Evolutionary conservation across 345 rosid genomes (phyloP).

Genomic region (Iberis pinnata): DNA sequence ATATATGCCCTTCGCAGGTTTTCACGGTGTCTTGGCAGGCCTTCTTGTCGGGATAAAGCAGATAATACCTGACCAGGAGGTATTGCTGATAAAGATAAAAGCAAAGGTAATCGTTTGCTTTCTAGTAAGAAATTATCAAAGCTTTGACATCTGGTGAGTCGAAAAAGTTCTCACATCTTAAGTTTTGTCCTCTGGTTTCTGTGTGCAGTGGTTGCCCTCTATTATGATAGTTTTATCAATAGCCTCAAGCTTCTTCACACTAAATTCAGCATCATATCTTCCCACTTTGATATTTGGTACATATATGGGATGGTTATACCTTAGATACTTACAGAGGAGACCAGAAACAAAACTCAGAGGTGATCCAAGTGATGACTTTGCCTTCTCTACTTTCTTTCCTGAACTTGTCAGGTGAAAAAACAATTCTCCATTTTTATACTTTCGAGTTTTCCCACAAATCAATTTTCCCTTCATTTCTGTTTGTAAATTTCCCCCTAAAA

Average conservation of each 20-base stretch:
- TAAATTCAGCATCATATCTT: slow-evolving; percentile 66
- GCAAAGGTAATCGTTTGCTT: slow-evolving; percentile 53
- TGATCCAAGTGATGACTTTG: slow-evolving; percentile 90
- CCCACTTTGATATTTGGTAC: slow-evolving; percentile 90
- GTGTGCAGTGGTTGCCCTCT: slow-evolving; percentile 92
- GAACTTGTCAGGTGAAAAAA: slow-evolving; percentile 62
- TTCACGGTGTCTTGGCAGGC: slow-evolving; percentile 79
- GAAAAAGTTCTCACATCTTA: slow-evolving; percentile 19
- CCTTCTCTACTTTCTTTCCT: slow-evolving; percentile 90
- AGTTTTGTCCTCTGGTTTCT: slow-evolving; percentile 18
- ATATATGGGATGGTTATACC: slow-evolving; percentile 87
- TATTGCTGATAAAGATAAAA: slow-evolving; percentile 61
- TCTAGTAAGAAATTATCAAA: not conserved
- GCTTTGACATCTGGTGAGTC: not conserved
- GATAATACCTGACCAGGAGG: slow-evolving; percentile 90
- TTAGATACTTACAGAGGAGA: slow-evolving; percentile 77
- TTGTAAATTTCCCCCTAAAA: slow-evolving; percentile 1
- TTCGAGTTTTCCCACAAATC: not conserved
- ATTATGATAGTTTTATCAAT: slow-evolving; percentile 55
- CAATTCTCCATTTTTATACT: not conserved
- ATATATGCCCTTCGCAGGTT: slow-evolving; percentile 94
- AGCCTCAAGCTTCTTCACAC: slow-evolving; percentile 66
- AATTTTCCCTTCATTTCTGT: slow-evolving; percentile 1
- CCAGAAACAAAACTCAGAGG: slow-evolving; percentile 87
- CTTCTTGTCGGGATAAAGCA: slow-evolving; percentile 95